Evolutionary conservation across 1,284 basidiomycete genomes (phyloP), one percentile per base, ranked within the genome.

Genomic region (Stereum hirsutum): DNA sequence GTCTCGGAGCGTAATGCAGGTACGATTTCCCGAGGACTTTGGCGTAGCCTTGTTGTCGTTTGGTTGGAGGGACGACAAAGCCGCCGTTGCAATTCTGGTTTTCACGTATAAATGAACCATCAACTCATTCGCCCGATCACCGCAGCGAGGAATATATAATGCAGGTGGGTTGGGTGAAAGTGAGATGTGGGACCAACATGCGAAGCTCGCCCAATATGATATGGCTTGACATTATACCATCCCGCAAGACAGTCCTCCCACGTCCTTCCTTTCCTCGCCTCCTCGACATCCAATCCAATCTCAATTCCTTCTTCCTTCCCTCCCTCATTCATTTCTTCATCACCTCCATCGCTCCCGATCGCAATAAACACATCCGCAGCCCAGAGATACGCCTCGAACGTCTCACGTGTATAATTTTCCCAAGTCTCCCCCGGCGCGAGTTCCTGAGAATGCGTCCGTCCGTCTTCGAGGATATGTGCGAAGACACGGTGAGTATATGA

Each of bases 181-280:
- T 23, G 15, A 30, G n/a, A 17, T 20, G 15, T 25, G 28, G 21
- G 10, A 8, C 86, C 68, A 55, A 91, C 88, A 70, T 94, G 92
- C 30, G 89, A 91, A 3, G 88, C 89, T 47, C 92, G 74, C n/a
- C 92, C 91, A 2, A 89, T 89, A 63, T 94, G 93, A 60, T 93
- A 93, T 28, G 89, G 89, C 64, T 93, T 94, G 47, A 92, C 85
- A 59, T 91, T 89, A 67, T 91, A 93, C 57, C 75, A 87, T 0
- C 91, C 90, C 25, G 79, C 81, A 3, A 94, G 60, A 52, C 72
- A 77, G 14, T 80, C 74, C 49, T 78, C 69, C 83, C 86, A 89
- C 14, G 60, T 50, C 51, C 81, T 64, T 14, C 68, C 72, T 11
- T 55, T 63, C 25, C 67, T 61, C 10, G 70, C 72, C 7, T 58